Percentiles rank a stretch among this genome's conserved stretches.
Conservation (phyloP, 192 early-diverging fungal species). For the Haplosporangium gracile region DNA sequence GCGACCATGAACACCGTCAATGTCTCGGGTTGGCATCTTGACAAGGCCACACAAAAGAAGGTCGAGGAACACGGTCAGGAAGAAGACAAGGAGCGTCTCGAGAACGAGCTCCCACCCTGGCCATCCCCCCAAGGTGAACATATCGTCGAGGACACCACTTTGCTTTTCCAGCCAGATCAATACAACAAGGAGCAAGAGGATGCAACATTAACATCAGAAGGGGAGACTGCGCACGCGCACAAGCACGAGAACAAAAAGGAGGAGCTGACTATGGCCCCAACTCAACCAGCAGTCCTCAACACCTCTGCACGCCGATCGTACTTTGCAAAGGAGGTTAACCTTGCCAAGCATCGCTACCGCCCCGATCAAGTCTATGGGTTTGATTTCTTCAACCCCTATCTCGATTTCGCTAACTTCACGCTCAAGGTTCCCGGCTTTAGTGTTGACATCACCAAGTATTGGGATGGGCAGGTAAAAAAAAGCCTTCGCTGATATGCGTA, state of each 20-base stretch:
- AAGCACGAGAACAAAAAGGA: slow-evolving; percentile 5
- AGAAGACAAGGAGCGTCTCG: slow-evolving; percentile 19
- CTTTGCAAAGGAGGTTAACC: slow-evolving; percentile 63
- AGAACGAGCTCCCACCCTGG: slow-evolving; percentile 58
- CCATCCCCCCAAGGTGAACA: slow-evolving; percentile 56
- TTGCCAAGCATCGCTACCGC: slow-evolving; percentile 62
- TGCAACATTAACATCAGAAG: neutral
- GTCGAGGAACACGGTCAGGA: slow-evolving; percentile 21
- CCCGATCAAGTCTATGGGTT: slow-evolving; percentile 81
- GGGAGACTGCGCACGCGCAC: slow-evolving; percentile 9
- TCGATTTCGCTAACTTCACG: slow-evolving; percentile 62
- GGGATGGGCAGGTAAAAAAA: slow-evolving; percentile 74
- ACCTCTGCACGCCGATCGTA: slow-evolving; percentile 63
- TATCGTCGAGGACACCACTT: slow-evolving; percentile 39
- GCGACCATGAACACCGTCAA: slow-evolving; percentile 82
- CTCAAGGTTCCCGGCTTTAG: slow-evolving; percentile 62
- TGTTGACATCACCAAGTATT: slow-evolving; percentile 63
- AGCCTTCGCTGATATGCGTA: slow-evolving; percentile 62
- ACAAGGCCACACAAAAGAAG: slow-evolving; percentile 31
- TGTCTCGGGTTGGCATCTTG: slow-evolving; percentile 55
- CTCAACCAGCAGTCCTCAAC: slow-evolving; percentile 19
- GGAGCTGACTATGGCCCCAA: slow-evolving; percentile 8
- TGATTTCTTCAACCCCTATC: slow-evolving; percentile 74
- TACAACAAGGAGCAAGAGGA: slow-evolving; percentile 13
- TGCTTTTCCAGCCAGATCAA: slow-evolving; percentile 15